Conservation (phyloP, 768 basidiomycete species). For the Chlorophyllum brunneum region DNA sequence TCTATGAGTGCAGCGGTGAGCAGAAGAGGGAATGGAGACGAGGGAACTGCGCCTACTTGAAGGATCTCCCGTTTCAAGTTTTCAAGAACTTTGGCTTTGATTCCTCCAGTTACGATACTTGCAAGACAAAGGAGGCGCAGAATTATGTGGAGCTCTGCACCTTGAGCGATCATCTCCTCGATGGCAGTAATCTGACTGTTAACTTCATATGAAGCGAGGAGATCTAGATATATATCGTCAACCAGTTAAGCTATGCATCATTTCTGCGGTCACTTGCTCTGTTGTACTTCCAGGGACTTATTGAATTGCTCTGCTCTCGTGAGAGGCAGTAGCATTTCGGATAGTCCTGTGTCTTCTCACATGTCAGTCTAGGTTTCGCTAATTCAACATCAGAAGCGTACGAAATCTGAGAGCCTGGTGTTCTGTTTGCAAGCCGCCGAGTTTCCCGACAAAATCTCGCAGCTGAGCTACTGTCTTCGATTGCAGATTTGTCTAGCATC, state of each 20-base stretch:
- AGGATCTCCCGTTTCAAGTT: constrained; percentile 88
- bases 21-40: constrained; percentile 21
- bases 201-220: constrained; percentile 91
- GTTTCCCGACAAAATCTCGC: constrained; percentile 91
- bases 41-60: constrained; percentile 43
- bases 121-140: constrained; percentile 83
- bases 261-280: constrained; percentile 53
- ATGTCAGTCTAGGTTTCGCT: constrained; percentile 6
- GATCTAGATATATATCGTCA: constrained; percentile 46
- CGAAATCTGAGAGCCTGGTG: constrained; percentile 87
- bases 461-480: constrained; percentile 90
- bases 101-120: constrained; percentile 78
- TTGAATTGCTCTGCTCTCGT: constrained; percentile 89
- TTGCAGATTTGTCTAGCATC: constrained; percentile 67
- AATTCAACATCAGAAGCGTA: constrained; percentile 37
- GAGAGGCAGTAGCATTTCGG: constrained; percentile 84
- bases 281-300: constrained; percentile 90
- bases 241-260: not conserved
- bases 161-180: constrained; percentile 87
- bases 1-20: constrained; percentile 38
- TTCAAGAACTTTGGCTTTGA: constrained; percentile 84
- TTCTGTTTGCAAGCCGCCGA: constrained; percentile 89
- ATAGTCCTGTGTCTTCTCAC: constrained; percentile 80
- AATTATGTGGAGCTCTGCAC: constrained; percentile 75
- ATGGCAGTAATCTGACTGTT: constrained; percentile 77